Percentiles rank a stretch among this genome's conserved stretches.
These are phyloP conservation scores for Macrophomina phaseolina DNA, from an alignment of 2,329 filamentous ascomycete genomes.

Conservation along the genomic window DNA sequence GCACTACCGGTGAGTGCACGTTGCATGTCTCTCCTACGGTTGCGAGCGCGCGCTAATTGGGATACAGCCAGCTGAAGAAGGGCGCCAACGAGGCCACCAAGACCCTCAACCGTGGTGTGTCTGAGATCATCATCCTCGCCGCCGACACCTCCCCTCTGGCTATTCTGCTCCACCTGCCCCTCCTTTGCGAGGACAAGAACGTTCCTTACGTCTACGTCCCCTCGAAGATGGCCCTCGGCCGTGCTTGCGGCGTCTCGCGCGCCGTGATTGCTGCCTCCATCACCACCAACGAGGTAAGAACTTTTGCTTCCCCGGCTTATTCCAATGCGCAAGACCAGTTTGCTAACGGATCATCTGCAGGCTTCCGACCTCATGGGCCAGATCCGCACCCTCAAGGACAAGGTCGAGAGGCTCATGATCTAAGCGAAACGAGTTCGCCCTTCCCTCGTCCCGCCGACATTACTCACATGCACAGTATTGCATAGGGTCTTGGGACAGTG, in stretches of 20 bases:
- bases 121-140: slow-evolving; percentile 86
- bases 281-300: slow-evolving; percentile 65
- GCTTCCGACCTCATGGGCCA: slow-evolving; percentile 76
- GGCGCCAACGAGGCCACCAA: slow-evolving; percentile 81
- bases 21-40: not conserved
- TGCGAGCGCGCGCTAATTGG: not conserved
- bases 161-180: slow-evolving; percentile 74
- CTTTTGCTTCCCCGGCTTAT: not conserved
- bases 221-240: slow-evolving; percentile 85
- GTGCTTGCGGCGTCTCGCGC: slow-evolving; percentile 87
- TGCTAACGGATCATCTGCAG: not conserved
- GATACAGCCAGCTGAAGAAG: slow-evolving; percentile 75
- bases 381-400: slow-evolving; percentile 88
- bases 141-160: slow-evolving; percentile 87
- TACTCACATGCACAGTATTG: not conserved
- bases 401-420: slow-evolving; percentile 95
- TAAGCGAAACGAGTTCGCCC: slow-evolving; percentile 46
- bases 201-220: slow-evolving; percentile 75
- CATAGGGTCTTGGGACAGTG: not conserved
- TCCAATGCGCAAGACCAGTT: not conserved
- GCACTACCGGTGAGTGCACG: slow-evolving; percentile 34
- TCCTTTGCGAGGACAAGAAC: slow-evolving; percentile 84
- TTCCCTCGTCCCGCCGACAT: not conserved
- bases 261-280: slow-evolving; percentile 87
- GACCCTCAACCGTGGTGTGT: slow-evolving; percentile 87